Conservation (phyloP, 495 filamentous ascomycete species). For the Amniculicola lignicola region DNA sequence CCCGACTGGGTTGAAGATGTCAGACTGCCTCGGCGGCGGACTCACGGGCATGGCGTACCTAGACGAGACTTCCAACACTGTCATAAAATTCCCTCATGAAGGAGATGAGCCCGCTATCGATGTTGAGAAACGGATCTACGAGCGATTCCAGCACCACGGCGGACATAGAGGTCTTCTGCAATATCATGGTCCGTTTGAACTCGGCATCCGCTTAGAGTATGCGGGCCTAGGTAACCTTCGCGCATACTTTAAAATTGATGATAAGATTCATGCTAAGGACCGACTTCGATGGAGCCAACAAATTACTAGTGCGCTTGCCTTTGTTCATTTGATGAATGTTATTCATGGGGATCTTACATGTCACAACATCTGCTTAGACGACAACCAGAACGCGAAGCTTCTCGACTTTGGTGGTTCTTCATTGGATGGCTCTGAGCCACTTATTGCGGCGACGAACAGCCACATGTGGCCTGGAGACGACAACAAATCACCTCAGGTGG, state of each 20-base stretch:
- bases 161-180: constrained; percentile 17
- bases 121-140: constrained; percentile 20
- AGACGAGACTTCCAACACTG: constrained; percentile 19
- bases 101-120: constrained; percentile 21
- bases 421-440: constrained; percentile 28
- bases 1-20: constrained; percentile 17
- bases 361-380: constrained; percentile 36
- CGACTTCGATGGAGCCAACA: constrained; percentile 22
- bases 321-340: constrained; percentile 28
- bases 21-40: constrained; percentile 12
- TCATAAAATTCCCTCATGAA: constrained; percentile 19
- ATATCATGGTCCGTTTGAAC: constrained; percentile 15
- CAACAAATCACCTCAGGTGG: constrained; percentile 23
- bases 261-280: constrained; percentile 10
- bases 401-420: constrained; percentile 41
- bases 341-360: constrained; percentile 35
- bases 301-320: constrained; percentile 19
- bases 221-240: constrained; percentile 3
- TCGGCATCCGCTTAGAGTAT: constrained; percentile 23
- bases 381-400: constrained; percentile 33
- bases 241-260: constrained; percentile 7
- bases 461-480: constrained; percentile 14
- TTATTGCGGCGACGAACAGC: constrained; percentile 28
- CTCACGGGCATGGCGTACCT: constrained; percentile 19
- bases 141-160: constrained; percentile 21